These are phyloP conservation scores for Clonostachys byssicola DNA, from an alignment of 2,329 filamentous ascomycete genomes.

Conservation along the genomic window DNA sequence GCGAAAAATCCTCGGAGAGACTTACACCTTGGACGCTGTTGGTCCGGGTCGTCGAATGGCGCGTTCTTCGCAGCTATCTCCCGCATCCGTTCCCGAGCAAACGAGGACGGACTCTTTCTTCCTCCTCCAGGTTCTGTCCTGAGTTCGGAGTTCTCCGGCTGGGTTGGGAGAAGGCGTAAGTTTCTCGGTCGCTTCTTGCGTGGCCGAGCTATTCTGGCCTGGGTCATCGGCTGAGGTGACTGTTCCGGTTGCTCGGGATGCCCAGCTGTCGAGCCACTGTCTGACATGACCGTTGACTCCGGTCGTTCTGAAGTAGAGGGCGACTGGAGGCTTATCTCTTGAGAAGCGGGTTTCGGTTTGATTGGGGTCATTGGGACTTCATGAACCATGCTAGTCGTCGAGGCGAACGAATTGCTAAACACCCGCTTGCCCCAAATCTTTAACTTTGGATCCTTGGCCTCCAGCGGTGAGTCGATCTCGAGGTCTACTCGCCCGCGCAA, in stretches of 20 bases:
- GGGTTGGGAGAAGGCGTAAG: constrained; percentile 27
- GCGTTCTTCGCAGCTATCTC: constrained; percentile 35
- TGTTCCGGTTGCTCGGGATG: neutral
- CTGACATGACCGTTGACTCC: neutral
- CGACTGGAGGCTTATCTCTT: neutral
- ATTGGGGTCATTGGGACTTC: constrained; percentile 19
- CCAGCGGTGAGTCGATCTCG: constrained; percentile 28
- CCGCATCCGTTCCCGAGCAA: constrained; percentile 36
- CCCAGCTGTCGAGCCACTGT: neutral
- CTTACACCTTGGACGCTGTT: constrained; percentile 32
- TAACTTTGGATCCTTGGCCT: constrained; percentile 24
- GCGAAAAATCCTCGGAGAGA: constrained; percentile 1
- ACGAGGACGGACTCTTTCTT: constrained; percentile 34
- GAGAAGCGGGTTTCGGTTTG: constrained; percentile 1
- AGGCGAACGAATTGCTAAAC: constrained; percentile 17
- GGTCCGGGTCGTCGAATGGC: constrained; percentile 36
- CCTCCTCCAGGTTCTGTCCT: constrained; percentile 18
- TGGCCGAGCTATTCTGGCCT: constrained; percentile 10
- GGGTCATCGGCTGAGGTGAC: neutral
- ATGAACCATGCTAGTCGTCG: constrained; percentile 4
- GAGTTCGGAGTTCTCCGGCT: constrained; percentile 26
- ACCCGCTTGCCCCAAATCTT: constrained; percentile 28
- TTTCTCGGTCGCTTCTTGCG: constrained; percentile 19
- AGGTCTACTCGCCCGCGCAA: constrained; percentile 49
- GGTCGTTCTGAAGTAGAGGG: neutral